phyloP scores from a whole-genome alignment of 116 monocot species.

The Posidonia oceanica region DNA sequence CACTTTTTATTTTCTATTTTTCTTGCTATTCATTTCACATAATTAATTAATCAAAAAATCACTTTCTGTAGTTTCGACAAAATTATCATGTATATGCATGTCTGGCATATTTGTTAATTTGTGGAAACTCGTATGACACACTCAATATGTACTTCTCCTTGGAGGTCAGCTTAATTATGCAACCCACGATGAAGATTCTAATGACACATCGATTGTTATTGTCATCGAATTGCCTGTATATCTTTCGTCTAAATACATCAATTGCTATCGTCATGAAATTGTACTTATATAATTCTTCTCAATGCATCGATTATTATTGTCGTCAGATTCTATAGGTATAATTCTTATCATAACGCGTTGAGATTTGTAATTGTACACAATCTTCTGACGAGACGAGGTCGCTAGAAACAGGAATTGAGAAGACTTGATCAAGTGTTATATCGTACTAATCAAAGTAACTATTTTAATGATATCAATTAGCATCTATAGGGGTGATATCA shows the following conservation, averaged over 20 bases:
- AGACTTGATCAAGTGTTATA: background rate
- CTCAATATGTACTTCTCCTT: background rate
- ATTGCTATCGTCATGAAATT: too few species aligned
- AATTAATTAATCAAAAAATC: too few species aligned
- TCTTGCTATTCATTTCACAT: too few species aligned
- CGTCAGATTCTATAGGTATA: too few species aligned
- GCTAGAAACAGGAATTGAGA: background rate
- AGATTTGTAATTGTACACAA: background rate
- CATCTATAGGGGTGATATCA: background rate
- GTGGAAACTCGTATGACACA: background rate
- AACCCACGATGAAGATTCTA: constrained; percentile 1
- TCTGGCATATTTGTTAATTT: background rate
- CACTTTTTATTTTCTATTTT: too few species aligned
- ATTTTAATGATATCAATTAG: background rate
- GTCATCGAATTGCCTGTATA: background rate
- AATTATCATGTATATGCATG: background rate
- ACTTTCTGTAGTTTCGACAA: too few species aligned
- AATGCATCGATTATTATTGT: too few species aligned
- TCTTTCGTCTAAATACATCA: too few species aligned
- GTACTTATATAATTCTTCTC: too few species aligned
- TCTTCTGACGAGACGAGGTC: background rate
- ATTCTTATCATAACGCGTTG: background rate
- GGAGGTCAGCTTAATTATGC: background rate
- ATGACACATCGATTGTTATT: background rate
- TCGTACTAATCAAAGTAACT: background rate